Percentiles rank a stretch among this genome's conserved stretches.
These are phyloP conservation scores for Tricladium varicosporioides DNA, from an alignment of 2,329 filamentous ascomycete species.

Conservation along the genomic window DNA sequence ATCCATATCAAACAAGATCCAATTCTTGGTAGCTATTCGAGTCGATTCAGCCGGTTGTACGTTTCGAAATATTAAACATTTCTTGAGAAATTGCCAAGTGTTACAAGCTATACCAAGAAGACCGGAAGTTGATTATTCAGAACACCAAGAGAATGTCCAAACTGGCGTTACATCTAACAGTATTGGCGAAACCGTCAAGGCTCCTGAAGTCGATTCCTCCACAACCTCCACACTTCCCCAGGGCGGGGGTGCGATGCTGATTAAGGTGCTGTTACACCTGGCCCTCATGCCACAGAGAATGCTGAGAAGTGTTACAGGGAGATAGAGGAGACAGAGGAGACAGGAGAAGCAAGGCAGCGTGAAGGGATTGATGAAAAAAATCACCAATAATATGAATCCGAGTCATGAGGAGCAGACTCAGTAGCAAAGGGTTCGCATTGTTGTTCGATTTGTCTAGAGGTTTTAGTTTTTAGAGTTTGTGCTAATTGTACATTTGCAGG, in stretches of 20 bases:
- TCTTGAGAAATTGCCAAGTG: too few species aligned
- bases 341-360: too few species aligned
- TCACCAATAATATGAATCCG: neutral
- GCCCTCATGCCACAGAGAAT: neutral
- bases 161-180: neutral
- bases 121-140: neutral
- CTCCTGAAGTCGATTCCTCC: neutral
- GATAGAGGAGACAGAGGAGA: neutral
- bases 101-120: too few species aligned
- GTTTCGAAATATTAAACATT: too few species aligned
- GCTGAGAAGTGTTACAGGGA: neutral
- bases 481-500: neutral
- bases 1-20: too few species aligned
- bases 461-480: neutral
- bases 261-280: neutral
- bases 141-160: neutral
- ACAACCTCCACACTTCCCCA: neutral
- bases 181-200: neutral
- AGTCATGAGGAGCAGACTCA: neutral
- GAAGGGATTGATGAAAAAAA: neutral
- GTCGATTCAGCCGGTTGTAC: neutral
- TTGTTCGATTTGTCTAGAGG: neutral
- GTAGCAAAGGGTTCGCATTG: neutral
- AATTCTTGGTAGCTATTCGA: neutral
- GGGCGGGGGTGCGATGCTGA: neutral